Conservation (phyloP, 768 basidiomycete species). For the Amanita jacksonii region DNA sequence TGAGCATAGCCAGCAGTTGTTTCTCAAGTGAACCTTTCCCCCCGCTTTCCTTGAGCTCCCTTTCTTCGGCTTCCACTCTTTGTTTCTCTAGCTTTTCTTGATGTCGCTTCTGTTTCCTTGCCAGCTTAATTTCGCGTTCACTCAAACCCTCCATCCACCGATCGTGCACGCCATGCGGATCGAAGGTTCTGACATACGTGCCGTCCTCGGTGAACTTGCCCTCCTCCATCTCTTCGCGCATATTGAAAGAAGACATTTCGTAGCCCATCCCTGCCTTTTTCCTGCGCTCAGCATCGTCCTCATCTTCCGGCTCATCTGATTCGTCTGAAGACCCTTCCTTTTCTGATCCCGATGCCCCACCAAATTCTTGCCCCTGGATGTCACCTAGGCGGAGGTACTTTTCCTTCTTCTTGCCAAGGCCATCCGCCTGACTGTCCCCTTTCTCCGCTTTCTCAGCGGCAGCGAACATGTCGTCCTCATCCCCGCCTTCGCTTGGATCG, state of each 20-base stretch:
- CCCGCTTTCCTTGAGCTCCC: slow-evolving; percentile 59
- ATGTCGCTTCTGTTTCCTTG: slow-evolving; percentile 63
- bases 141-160: slow-evolving; percentile 91
- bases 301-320: slow-evolving; percentile 49
- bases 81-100: slow-evolving; percentile 66
- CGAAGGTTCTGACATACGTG: slow-evolving; percentile 73
- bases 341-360: slow-evolving; percentile 32
- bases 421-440: slow-evolving; percentile 19
- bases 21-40: slow-evolving; percentile 54
- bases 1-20: slow-evolving; percentile 64
- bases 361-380: slow-evolving; percentile 96
- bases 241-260: slow-evolving; percentile 93
- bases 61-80: slow-evolving; percentile 63
- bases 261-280: slow-evolving; percentile 88
- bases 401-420: slow-evolving; percentile 38
- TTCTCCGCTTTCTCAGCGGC: slow-evolving; percentile 50
- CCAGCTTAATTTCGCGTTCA: slow-evolving; percentile 78
- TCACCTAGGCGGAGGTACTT: slow-evolving; percentile 83
- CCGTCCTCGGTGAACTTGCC: slow-evolving; percentile 96
- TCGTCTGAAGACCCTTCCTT: slow-evolving; percentile 29
- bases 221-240: slow-evolving; percentile 98
- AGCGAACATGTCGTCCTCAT: slow-evolving; percentile 79
- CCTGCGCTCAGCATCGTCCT: slow-evolving; percentile 67
- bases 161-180: slow-evolving; percentile 89
- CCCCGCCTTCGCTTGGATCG: slow-evolving; percentile 34